phyloP scores from a whole-genome alignment of 306 rosid species.

The Argentina anserina region DNA sequence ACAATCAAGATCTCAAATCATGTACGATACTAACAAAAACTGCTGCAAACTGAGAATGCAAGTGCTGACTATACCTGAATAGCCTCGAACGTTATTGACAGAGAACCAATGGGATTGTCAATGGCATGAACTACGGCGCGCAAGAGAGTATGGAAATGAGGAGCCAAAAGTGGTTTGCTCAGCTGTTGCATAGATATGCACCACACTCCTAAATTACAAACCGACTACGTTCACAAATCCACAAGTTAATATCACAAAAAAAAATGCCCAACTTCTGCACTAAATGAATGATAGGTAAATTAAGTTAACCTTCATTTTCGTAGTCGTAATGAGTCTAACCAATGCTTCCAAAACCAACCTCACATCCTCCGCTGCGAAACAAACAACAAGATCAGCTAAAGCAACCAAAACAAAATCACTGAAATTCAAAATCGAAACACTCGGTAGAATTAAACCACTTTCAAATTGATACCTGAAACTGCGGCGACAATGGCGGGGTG shows the following conservation, averaged over 20 bases:
- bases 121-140: slow-evolving; percentile 63
- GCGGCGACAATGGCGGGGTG: slow-evolving; percentile 51
- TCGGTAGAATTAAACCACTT: neutral
- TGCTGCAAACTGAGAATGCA: neutral
- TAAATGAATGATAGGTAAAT: no score
- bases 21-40: neutral
- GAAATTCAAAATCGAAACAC: neutral
- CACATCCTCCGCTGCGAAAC: slow-evolving; percentile 48
- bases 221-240: slow-evolving; percentile 46
- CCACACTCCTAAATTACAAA: slow-evolving; percentile 86
- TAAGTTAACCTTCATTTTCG: slow-evolving; percentile 76
- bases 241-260: neutral
- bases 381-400: neutral
- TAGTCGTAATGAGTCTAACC: slow-evolving; percentile 51
- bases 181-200: slow-evolving; percentile 77
- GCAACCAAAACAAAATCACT: neutral
- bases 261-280: neutral
- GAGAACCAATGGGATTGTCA: slow-evolving; percentile 79
- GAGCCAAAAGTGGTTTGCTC: slow-evolving; percentile 36
- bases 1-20: neutral
- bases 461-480: slow-evolving; percentile 37
- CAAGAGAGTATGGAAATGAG: slow-evolving; percentile 48
- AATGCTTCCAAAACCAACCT: slow-evolving; percentile 50
- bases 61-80: slow-evolving; percentile 47
- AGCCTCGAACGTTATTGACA: slow-evolving; percentile 92